Percentiles rank a stretch among this genome's conserved stretches.
These are phyloP conservation scores for Quercus lobata DNA, from an alignment of 331 rosid species.

Conservation along the genomic window DNA sequence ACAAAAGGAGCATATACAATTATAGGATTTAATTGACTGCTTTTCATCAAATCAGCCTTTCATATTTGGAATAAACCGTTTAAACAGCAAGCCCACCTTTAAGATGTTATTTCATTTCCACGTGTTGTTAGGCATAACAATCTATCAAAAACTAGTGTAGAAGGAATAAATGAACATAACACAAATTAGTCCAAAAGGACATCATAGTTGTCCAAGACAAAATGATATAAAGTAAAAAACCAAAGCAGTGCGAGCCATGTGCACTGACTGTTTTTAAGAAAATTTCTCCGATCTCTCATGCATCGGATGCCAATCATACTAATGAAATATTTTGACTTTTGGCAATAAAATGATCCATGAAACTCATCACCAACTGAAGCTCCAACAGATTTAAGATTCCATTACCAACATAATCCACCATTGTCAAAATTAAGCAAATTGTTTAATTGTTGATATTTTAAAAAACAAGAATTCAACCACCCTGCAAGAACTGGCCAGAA, in stretches of 20 bases:
- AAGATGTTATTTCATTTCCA: neutral
- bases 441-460: neutral
- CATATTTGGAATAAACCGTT: too few relatives aligned
- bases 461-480: neutral
- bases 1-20: too few relatives aligned
- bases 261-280: neutral
- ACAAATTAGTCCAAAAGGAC: neutral
- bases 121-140: neutral
- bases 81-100: neutral
- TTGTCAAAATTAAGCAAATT: neutral
- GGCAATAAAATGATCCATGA: neutral
- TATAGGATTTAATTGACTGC: too few relatives aligned
- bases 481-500: neutral
- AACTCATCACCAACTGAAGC: neutral
- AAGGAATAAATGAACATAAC: neutral
- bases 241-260: neutral
- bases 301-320: conserved; percentile 26
- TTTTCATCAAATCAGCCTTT: too few relatives aligned
- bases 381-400: neutral
- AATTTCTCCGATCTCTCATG: neutral
- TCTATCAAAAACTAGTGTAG: neutral
- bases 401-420: neutral
- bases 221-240: neutral
- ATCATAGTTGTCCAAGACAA: neutral
- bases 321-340: neutral